A percentile compares a stretch with the other conserved stretches of the same genome.
These are phyloP conservation scores for Irpex lacteus DNA, from an alignment of 1,284 basidiomycete species.

Conservation along the genomic window DNA sequence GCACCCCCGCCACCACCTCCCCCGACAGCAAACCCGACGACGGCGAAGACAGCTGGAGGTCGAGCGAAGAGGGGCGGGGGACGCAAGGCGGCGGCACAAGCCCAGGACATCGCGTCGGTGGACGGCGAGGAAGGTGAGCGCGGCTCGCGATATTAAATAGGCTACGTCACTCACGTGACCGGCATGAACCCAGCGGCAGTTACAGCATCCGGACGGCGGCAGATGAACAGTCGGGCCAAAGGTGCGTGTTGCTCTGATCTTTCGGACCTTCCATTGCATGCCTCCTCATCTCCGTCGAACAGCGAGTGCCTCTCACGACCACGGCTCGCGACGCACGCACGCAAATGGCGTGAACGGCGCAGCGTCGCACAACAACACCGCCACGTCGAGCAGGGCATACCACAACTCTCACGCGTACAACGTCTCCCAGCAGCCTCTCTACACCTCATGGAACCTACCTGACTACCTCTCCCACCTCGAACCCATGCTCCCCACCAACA, in stretches of 20 bases:
- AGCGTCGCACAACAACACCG: constrained; percentile 12
- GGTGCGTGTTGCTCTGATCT: constrained; percentile 40
- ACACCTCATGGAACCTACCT: constrained; percentile 86
- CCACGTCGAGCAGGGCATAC: constrained; percentile 47
- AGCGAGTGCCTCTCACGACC: constrained; percentile 36
- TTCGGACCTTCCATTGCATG: constrained; percentile 39
- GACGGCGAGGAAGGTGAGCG: constrained; percentile 66
- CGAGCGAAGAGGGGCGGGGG: constrained; percentile 43
- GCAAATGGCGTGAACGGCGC: constrained; percentile 26
- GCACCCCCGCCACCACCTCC: constrained; percentile 25
- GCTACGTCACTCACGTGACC: constrained; percentile 39
- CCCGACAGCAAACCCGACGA: constrained; percentile 22
- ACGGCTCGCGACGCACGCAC: constrained; percentile 44
- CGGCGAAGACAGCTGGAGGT: constrained; percentile 13
- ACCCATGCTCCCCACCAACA: constrained; percentile 76
- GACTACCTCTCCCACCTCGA: constrained; percentile 92
- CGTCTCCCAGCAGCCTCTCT: constrained; percentile 71
- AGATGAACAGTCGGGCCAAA: constrained; percentile 47
- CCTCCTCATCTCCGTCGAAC: constrained; percentile 23
- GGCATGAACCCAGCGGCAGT: constrained; percentile 30
- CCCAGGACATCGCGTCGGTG: constrained; percentile 34
- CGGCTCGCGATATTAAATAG: constrained; percentile 15
- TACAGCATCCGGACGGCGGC: constrained; percentile 31
- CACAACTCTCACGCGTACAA: constrained; percentile 74
- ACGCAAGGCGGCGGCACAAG: constrained; percentile 38